A percentile compares a stretch with the other conserved stretches of the same genome.
Evolutionary conservation across 148 eudicot species (phyloP).

Genomic region (Dysphania ambrosioides): DNA sequence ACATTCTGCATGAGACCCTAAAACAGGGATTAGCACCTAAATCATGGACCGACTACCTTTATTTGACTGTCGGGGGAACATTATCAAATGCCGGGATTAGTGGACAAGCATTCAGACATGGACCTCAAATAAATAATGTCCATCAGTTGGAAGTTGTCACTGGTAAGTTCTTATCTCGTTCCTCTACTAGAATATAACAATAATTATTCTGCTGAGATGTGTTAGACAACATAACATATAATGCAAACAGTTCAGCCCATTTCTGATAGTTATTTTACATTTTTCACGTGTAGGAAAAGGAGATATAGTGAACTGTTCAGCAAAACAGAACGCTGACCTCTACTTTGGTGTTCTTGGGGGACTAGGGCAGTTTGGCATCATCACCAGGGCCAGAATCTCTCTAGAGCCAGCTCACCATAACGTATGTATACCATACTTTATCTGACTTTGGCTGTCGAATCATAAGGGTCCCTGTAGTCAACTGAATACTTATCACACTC

Average conservation of each 20-base stretch:
- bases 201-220: not conserved
- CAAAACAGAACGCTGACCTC: conserved; percentile 65
- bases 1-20: conserved; percentile 74
- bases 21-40: conserved; percentile 72
- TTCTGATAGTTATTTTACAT: not conserved
- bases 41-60: conserved; percentile 96
- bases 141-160: conserved; percentile 80
- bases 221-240: not conserved
- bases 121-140: conserved; percentile 90
- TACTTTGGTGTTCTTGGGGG: conserved; percentile 91
- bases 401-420: conserved; percentile 70
- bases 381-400: conserved; percentile 74
- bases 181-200: not conserved
- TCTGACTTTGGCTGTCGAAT: conserved; percentile 5
- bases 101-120: conserved; percentile 89
- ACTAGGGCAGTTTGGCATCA: conserved; percentile 90
- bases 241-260: not conserved
- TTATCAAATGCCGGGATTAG: conserved; percentile 93
- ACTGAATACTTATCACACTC: conserved; percentile 3
- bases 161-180: conserved; percentile 40
- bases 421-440: conserved; percentile 29
- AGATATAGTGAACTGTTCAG: conserved; percentile 64
- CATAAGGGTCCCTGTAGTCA: conserved; percentile 16
- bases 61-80: conserved; percentile 93
- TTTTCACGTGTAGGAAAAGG: conserved; percentile 65